Base-by-base conservation (phyloP, 2,329 filamentous ascomycete genomes). In the Septoria petroselini region DNA sequence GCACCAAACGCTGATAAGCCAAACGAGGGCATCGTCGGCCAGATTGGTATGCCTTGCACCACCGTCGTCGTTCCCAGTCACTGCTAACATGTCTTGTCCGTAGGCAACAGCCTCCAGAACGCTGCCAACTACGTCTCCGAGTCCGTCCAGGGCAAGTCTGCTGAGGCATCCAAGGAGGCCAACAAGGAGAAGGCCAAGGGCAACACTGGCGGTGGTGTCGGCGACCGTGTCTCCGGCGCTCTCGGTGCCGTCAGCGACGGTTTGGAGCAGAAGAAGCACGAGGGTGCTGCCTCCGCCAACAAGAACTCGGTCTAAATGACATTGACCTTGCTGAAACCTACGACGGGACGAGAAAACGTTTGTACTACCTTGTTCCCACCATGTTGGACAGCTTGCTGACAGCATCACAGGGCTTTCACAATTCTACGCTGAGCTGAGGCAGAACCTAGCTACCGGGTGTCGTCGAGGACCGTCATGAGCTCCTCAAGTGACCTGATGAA, bases 51-150 rank as follows among this genome's bases (percentile, higher is more conserved):
- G 43, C 14, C 12, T 1, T 15, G 3, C 42, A 1, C 2, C 4
- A 8, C 31, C 31, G n/a, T 29, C 31, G n/a, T 29, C 34, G 7
- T 3, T 31, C 8, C 15, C 15, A 31, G 11, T 31, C 23, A 29
- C 21, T 40, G 12, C 23, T 8, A 23, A 12, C 8, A 6, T 3
- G 6, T 7, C 27, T 15, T 15, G 17, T 18, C 25, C n/a, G 19
- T 25, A 47, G 43, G 58, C 67, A 70, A 70, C 67, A 64, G 63
- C 38, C 60, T 67, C 54, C 38, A 49, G 41, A 79, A 84, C 72
- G 77, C 77, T 65, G 81, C 73, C 72, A 84, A 84, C 78, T 85
- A 85, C 79, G 81, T 85, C 71, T 71, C 79, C 60, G 83, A 85
- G 76, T 72, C 74, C 63, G 70, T 82, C 66, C 76, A 84, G 74